phyloP scores from a whole-genome alignment of 257 asterid species.

The Solanum piurae region DNA sequence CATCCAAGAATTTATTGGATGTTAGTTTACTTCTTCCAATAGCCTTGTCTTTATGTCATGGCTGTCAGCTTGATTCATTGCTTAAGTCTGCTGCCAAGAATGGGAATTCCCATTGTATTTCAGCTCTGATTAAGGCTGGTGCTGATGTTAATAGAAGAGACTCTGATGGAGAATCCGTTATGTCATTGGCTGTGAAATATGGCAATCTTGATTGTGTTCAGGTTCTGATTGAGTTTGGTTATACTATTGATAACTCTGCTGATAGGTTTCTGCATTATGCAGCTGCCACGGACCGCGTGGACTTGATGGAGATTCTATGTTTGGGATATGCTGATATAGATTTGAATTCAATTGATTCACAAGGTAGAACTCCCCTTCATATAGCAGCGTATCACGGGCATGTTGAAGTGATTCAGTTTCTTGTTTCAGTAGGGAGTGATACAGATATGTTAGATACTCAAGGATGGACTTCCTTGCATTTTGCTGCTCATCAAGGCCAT shows the following conservation, averaged over 20 bases:
- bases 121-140: conserved; percentile 47
- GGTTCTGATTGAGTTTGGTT: conserved; percentile 46
- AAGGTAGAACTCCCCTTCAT: conserved; percentile 50
- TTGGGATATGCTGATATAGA: conserved; percentile 34
- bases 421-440: conserved; percentile 35
- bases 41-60: conserved; percentile 42
- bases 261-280: conserved; percentile 43
- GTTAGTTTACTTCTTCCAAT: conserved; percentile 19
- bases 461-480: conserved; percentile 57
- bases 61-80: conserved; percentile 31
- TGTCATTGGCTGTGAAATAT: conserved; percentile 38
- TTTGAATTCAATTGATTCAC: conserved; percentile 26
- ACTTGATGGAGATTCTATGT: conserved; percentile 44
- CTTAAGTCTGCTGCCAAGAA: conserved; percentile 28
- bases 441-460: conserved; percentile 21
- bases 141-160: conserved; percentile 40
- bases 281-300: conserved; percentile 29
- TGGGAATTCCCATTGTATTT: conserved; percentile 27
- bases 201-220: conserved; percentile 30
- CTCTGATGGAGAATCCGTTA: conserved; percentile 8
- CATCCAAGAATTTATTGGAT: conserved; percentile 18
- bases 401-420: conserved; percentile 32
- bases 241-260: conserved; percentile 3
- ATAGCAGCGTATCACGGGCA: conserved; percentile 38
- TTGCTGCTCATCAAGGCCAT: conserved; percentile 37